Base-by-base conservation (phyloP, 805 yeast genomes). In the Spathaspora sp. region DNA sequence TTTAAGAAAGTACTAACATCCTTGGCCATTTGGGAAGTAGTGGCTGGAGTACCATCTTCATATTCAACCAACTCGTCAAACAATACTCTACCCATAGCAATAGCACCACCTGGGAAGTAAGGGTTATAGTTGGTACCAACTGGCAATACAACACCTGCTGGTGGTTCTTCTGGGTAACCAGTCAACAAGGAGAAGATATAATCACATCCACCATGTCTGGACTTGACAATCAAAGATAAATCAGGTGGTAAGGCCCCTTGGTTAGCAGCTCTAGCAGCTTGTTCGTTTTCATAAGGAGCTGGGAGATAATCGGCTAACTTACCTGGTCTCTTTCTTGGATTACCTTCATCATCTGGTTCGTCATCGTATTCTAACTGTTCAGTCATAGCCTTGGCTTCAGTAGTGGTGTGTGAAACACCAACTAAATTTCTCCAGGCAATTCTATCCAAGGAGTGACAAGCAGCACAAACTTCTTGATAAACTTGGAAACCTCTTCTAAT, bases 201-300 rank as follows among this genome's bases (percentile, higher is more conserved):
- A 73, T 94, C 98, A 69, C 88, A 81, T 61, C 90, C 97, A 70
- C 98, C 97, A 78, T 94, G 98, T 82, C 99, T 89, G 61, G 99
- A 98, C 83, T 93, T 93, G 73, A 93, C 96, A 67, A 94, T 90
- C 73, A 94, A 81, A 40, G 97, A 91, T 69, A 94, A 84, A 79
- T 94, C 99, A 55, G 99, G 99, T 58, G 99, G 99, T 60, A 88
- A 81, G 57, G 99, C 97, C 76, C 99, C 99, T 79, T 90, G 97
- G 82, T 94, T 94, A 57, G 97, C 97, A 60, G 98, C 97, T 80
- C 99, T 89, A 47, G 99, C 99, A 58, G 98, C 98, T 79, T 94
- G 96, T 76, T 94, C 99, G 72, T 94, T 94, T 60, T 90, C 89
- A 73, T 94, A 94, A 52, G 99, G 99, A 58, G 88, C 89, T 61